Base-by-base conservation (phyloP, 495 filamentous ascomycete genomes). In the Penicillium daleae region DNA sequence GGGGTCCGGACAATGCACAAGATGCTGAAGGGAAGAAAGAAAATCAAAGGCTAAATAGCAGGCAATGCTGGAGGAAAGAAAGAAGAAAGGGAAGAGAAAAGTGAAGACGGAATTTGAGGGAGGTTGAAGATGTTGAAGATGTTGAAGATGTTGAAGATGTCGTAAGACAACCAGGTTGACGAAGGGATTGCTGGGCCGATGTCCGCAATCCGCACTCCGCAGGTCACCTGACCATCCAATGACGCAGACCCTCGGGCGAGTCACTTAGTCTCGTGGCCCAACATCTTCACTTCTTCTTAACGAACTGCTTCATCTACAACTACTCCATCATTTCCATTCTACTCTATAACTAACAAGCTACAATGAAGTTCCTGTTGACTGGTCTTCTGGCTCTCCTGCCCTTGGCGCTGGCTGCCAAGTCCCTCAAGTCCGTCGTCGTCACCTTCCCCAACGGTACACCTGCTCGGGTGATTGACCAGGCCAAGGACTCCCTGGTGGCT, bases 371-470 rank as follows among this genome's bases (percentile, higher is more conserved):
- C 31, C 64, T 87, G 49, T 63, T 80, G 24, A 59, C 78, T 40
- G 64, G 84, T 17, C 61, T 87, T 55, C 64, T 90, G 46, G 82
- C 82, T 19, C 75, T 85, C 19, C 72, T 92, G 21, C 80, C 84
- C 15, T 66, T 85, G 58, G 80, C 79, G 42, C 76, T 86, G 61
- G 87, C 81, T 46, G 77, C 78, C 22, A 81, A 83, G 53, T 78
- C 84, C 26, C 83, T 88, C 62, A 91, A 93, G 69, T 85, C 88
- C 52, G 85, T 94, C 54, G 84, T 96, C 62, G 81, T 97, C 69
- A 90, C 84, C 68, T 97, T 91, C 72, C 87, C 88, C 26, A 77
- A 85, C 40, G 81, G 87, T 53, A 94, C 91, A 7, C 90, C 93
- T 17, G 80, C 89, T 56, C 82, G 79, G 26, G 78, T 95, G 21